Base-by-base conservation (phyloP, 441 rosid species). In the Adansonia madagascariensis region DNA sequence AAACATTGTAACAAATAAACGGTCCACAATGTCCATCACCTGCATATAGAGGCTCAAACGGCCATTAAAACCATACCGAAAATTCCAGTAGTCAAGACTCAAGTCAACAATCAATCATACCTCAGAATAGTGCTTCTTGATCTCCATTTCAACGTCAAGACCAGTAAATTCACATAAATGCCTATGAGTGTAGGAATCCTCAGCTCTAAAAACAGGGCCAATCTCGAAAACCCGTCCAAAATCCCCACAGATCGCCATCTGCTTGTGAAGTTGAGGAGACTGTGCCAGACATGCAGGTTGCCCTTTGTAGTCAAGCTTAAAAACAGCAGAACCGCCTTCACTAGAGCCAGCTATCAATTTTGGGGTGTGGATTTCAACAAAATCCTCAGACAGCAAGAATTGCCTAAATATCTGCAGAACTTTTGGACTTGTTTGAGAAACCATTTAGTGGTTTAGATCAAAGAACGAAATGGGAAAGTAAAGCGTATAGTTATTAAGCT, bases 271-370 rank as follows among this genome's bases (percentile, higher is more conserved):
- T 75, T 89, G 94, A 77, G 96, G 92, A 15, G 92, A 90, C 81
- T 91, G 92, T 4, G 94, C 92, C 82, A 90, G 73, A 84, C 92
- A 91, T 1, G 90, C 96, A 12, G 86, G 77, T 62, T 80, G 89
- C 63, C 96, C 91, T 74, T 89, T 90, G 86, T 91, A 91, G 75
- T 94, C 96, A 82, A 96, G 80, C 81, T 73, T 84, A 89, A 96
- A 95, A 17, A 95, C 97, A 82, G 97, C 93, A 84, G 99, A 85
- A 75, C 98, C 99, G 52, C 98, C 99, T 85, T 94, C 99, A 82
- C 98, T 95, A 24, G 92, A 86, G 53, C 99, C 97, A 57, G 86
- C 98, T 57, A 88, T 88, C 78, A 94, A 27, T 81, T 94, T 94
- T 0, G 98, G 99, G 3, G 98, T 91, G 83, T 91, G 91, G 78